Conservation (phyloP, 805 yeast species). For the Millerozyma acaciae region DNA sequence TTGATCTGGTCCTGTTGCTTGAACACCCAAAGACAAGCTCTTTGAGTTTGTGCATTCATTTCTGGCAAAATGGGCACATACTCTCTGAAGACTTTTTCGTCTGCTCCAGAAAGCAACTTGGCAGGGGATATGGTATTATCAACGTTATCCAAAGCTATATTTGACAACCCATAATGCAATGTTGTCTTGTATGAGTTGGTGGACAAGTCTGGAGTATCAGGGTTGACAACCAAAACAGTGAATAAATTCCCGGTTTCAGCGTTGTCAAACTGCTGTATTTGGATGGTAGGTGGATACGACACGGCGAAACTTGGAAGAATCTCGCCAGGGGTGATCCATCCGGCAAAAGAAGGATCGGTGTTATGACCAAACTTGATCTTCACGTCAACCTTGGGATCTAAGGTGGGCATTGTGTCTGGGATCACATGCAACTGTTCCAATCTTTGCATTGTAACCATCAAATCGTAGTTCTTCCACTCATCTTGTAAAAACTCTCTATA, state of each 20-base stretch:
- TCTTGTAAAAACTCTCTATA: constrained; percentile 64
- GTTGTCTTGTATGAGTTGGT: constrained; percentile 67
- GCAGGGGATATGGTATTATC: constrained; percentile 53
- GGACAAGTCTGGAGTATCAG: constrained; percentile 80
- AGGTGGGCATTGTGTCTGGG: constrained; percentile 91
- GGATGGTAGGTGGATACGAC: constrained; percentile 69
- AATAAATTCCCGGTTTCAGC: constrained; percentile 52
- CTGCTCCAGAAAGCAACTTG: constrained; percentile 35
- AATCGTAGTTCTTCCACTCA: constrained; percentile 68
- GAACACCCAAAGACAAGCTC: constrained; percentile 87
- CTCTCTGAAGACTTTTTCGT: constrained; percentile 37
- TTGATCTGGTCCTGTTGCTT: constrained; percentile 49
- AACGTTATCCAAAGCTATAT: constrained; percentile 56
- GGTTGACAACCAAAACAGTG: constrained; percentile 80
- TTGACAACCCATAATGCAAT: constrained; percentile 72
- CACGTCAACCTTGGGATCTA: constrained; percentile 76
- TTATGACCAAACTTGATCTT: constrained; percentile 71
- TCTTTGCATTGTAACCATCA: constrained; percentile 87
- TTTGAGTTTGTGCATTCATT: constrained; percentile 76
- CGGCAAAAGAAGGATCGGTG: constrained; percentile 47
- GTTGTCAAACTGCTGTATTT: constrained; percentile 65
- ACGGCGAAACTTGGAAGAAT: constrained; percentile 71
- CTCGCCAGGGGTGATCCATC: constrained; percentile 78
- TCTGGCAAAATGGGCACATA: constrained; percentile 87
- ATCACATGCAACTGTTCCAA: constrained; percentile 78